A percentile compares a stretch with the other conserved stretches of the same genome.
These are phyloP conservation scores for Cairneyella variabilis DNA, from an alignment of 495 filamentous ascomycete genomes.

Conservation along the genomic window DNA sequence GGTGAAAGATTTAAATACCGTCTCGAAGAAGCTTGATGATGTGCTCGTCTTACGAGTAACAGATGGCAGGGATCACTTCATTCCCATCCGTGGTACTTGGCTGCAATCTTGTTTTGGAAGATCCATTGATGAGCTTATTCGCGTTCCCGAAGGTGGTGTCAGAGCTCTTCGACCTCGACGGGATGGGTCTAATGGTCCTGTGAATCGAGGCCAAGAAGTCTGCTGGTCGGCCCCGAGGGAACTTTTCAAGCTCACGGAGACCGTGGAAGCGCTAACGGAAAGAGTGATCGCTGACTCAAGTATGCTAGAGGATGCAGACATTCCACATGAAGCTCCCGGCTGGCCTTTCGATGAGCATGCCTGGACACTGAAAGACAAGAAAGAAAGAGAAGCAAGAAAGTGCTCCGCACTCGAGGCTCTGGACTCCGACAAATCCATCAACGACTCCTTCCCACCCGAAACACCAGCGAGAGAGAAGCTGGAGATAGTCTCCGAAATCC, in stretches of 20 bases:
- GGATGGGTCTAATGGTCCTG: slow-evolving; percentile 7
- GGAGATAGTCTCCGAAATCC: slow-evolving; percentile 62
- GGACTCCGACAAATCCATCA: slow-evolving; percentile 60
- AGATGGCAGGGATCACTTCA: slow-evolving; percentile 85
- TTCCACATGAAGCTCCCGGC: slow-evolving; percentile 41
- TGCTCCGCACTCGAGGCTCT: slow-evolving; percentile 59
- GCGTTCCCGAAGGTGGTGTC: slow-evolving; percentile 64
- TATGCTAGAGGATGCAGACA: slow-evolving; percentile 63
- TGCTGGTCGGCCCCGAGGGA: slow-evolving; percentile 75
- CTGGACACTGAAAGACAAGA: slow-evolving; percentile 28
- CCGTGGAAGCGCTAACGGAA: slow-evolving; percentile 70
- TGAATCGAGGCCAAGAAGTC: slow-evolving; percentile 32
- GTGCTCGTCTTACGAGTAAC: slow-evolving; percentile 85
- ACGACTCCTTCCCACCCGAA: slow-evolving; percentile 54
- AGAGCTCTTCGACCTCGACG: slow-evolving; percentile 15
- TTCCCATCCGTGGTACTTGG: slow-evolving; percentile 77
- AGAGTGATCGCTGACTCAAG: slow-evolving; percentile 76
- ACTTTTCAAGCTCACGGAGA: slow-evolving; percentile 82
- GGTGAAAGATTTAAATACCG: slow-evolving; percentile 70
- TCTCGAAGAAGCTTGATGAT: slow-evolving; percentile 65
- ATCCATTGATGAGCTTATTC: slow-evolving; percentile 76
- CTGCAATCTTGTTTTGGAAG: slow-evolving; percentile 77
- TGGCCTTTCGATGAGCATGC: slow-evolving; percentile 71
- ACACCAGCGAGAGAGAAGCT: slow-evolving; percentile 57
- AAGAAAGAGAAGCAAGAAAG: slow-evolving; percentile 22